Evolutionary conservation across 306 rosid species (phyloP), one percentile per base, ranked within the genome.

Genomic region (Glycine soja): DNA sequence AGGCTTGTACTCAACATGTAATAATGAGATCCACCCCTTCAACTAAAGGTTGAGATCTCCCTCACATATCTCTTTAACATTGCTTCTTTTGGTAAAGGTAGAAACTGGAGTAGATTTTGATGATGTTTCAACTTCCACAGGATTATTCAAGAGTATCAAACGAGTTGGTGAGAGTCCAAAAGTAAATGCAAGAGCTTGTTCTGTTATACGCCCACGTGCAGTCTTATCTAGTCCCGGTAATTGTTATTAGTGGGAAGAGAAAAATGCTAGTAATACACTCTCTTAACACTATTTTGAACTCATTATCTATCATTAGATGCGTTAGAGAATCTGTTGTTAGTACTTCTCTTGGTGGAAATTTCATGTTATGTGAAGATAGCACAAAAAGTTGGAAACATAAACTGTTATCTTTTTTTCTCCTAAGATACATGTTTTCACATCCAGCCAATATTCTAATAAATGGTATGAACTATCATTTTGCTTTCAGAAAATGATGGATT

Each of bases 191-290:
- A 77, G 74, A 70, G 70, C 83, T 19, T 68, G 74, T 71, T 80
- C 80, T 32, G 68, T 70, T 47, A 74, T 81, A 6, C 89, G 88
- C 16, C 96, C 96, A 6, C 92, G 92, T 3, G 96, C 93, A 3
- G 88, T 91, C 34, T 75, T 91, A 74, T 91, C 93, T 14, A 91
- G 96, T 72, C 96, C 92, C 6, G 91, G 93, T 91, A 85, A 80
- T 59, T 77, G 18, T 18, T 30, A 14, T 45, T 46, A 24, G 30
- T 24, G 30, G 30, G 30, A 24, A 24, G 30, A 24, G 30, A 24
- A 24, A 24, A 24, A 24, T 24, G 2, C 30, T 24, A 24, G 30
- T 24, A 24, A 8, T 7, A 47, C 52, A 47, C 6, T 47, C 2
- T 45, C 10, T 45, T 45, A 45, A 45, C 14, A 47, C 4, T 47